Percentiles rank a stretch among this genome's conserved stretches.
These are phyloP conservation scores for Sporothrix dimorphospora DNA, from an alignment of 2,329 filamentous ascomycete genomes.

Conservation along the genomic window DNA sequence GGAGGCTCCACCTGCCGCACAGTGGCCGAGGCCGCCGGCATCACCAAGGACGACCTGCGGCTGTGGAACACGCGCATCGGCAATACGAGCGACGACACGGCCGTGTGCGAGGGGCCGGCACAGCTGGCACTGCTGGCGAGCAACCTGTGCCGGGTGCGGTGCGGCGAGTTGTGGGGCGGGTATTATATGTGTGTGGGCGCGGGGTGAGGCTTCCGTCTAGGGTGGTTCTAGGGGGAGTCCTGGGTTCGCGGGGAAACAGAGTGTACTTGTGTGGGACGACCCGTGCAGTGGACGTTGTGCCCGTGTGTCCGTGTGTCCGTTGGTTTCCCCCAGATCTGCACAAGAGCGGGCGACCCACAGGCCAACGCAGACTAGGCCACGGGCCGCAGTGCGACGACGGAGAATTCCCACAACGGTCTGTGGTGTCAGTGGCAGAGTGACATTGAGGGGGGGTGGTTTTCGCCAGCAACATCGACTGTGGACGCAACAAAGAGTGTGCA, in stretches of 20 bases:
- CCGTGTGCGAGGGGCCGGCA: not conserved
- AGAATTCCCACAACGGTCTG: not conserved
- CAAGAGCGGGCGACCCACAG: not conserved
- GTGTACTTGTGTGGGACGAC: not conserved
- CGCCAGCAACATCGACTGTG: not conserved
- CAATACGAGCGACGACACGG: not conserved
- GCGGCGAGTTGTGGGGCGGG: not conserved
- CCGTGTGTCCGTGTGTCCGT: conserved; percentile 2
- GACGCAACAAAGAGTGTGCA: not conserved
- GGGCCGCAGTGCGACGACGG: not conserved
- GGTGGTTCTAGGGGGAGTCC: not conserved
- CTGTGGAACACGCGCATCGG: conserved; percentile 4
- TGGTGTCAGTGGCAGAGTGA: not conserved
- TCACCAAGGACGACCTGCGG: not conserved
- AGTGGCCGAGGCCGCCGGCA: not conserved
- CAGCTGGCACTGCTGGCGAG: not conserved
- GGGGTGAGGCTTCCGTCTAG: no score
- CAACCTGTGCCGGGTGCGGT: not conserved
- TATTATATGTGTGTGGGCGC: conserved; percentile 7
- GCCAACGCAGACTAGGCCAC: not conserved
- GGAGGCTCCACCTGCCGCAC: not conserved
- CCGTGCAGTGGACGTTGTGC: not conserved
- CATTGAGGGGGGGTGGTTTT: not conserved
- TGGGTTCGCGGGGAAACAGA: not conserved
- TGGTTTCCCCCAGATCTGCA: conserved; percentile 13